Evolutionary conservation across 106 monocot genomes (phyloP).

Genomic region (Phalaenopsis equestris): DNA sequence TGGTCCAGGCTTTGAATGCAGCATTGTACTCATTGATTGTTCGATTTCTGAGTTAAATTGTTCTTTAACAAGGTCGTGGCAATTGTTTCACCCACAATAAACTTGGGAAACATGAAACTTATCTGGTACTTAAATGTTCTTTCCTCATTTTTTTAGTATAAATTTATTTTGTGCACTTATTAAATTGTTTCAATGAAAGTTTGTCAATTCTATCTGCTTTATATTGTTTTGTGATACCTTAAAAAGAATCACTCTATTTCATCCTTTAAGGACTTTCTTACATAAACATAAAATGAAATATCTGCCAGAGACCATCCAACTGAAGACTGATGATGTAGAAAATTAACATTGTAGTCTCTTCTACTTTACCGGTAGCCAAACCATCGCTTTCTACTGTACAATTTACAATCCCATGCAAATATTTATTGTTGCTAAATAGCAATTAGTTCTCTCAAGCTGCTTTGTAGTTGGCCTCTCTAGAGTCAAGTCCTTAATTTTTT

Average conservation of each 20-base stretch:
- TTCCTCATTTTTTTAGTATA: not conserved
- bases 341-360: not conserved
- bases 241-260: not conserved
- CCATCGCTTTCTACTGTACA: too few relatives aligned
- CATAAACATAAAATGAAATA: not conserved
- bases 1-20: not conserved
- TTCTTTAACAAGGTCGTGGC: not conserved
- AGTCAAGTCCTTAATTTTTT: too few relatives aligned
- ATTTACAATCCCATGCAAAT: too few relatives aligned
- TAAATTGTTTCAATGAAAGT: not conserved
- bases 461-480: too few relatives aligned
- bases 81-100: not conserved
- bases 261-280: not conserved
- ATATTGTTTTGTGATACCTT: not conserved
- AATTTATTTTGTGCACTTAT: not conserved
- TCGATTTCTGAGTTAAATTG: not conserved
- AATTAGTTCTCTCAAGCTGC: too few relatives aligned
- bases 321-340: not conserved
- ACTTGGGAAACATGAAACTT: constrained; percentile 2
- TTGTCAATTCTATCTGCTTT: not conserved
- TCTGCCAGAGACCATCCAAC: not conserved
- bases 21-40: not conserved
- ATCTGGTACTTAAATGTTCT: not conserved
- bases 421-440: too few relatives aligned
- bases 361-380: not conserved